Conservation (phyloP, 225 moss, liverwort and hornwort species). For the Polytrichum commune region DNA sequence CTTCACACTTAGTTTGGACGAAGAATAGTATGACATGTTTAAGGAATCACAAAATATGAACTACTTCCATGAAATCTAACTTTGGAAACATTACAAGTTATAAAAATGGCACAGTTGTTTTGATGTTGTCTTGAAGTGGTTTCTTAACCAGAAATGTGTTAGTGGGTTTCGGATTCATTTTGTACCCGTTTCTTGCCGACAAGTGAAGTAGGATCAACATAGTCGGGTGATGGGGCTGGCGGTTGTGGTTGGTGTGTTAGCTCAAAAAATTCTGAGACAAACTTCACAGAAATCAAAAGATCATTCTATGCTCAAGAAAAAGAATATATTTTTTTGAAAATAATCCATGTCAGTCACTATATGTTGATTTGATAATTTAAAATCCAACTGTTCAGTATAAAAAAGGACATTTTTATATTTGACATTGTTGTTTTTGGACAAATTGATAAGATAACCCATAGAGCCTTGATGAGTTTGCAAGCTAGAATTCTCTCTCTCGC, state of each 20-base stretch:
- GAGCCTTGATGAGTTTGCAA: background rate
- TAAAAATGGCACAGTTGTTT: no score
- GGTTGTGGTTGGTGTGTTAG: constrained; percentile 52
- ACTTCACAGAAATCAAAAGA: background rate
- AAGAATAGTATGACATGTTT: no score
- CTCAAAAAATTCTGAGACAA: constrained; percentile 42
- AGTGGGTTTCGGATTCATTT: no score
- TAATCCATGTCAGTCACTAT: background rate
- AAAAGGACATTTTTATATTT: background rate
- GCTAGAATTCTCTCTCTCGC: background rate
- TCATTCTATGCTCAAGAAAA: no score
- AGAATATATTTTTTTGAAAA: background rate
- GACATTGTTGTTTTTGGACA: no score
- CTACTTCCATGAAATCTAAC: no score
- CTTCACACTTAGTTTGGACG: no score
- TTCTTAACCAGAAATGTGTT: no score
- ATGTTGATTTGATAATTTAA: background rate
- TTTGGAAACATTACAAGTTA: no score
- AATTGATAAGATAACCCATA: background rate
- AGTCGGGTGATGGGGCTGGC: constrained; percentile 30
- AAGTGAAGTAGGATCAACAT: constrained; percentile 21
- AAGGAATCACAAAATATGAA: no score
- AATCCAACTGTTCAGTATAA: background rate
- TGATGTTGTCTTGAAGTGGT: no score
- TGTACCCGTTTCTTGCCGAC: constrained; percentile 21